Percentiles rank a stretch among this genome's conserved stretches.
Evolutionary conservation across 139 green algal species (phyloP).

Genomic region (Micractinium conductrix): DNA sequence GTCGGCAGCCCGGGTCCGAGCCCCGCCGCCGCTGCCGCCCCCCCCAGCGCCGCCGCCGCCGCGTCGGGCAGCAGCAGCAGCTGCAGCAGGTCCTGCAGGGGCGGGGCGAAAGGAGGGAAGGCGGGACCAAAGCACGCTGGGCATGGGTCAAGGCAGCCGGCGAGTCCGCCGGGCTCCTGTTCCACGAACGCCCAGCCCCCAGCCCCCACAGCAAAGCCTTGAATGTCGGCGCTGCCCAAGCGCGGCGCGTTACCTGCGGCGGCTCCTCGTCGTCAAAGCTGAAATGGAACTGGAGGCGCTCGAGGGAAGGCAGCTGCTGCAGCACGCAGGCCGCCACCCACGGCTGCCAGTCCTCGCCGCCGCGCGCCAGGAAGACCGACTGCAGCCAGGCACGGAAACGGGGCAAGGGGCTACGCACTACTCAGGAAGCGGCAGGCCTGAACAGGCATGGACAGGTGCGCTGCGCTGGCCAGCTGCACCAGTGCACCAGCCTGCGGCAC

Average conservation of each 20-base stretch:
- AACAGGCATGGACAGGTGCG: neutral
- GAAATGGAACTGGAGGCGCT: neutral
- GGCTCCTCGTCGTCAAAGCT: constrained; percentile 9
- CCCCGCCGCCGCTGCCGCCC: neutral
- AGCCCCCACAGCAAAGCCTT: too few relatives aligned
- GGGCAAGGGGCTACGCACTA: too few relatives aligned
- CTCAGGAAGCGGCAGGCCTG: too few relatives aligned
- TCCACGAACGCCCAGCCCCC: too few relatives aligned
- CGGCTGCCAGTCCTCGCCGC: neutral
- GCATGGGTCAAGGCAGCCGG: too few relatives aligned
- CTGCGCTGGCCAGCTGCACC: neutral
- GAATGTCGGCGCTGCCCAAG: too few relatives aligned
- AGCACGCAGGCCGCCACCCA: neutral
- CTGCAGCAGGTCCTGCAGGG: neutral
- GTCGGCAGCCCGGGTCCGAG: neutral
- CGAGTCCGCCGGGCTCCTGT: too few relatives aligned
- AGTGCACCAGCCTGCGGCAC: neutral
- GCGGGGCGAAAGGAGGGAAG: neutral
- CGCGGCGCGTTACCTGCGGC: too few relatives aligned
- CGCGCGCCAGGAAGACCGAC: neutral
- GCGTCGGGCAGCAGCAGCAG: neutral
- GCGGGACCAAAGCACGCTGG: neutral
- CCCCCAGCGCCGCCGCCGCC: neutral
- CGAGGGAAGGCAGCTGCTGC: neutral
- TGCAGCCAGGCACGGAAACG: neutral